phyloP scores from a whole-genome alignment of 2,329 filamentous ascomycete genomes.

The Lecanicillium sp. region DNA sequence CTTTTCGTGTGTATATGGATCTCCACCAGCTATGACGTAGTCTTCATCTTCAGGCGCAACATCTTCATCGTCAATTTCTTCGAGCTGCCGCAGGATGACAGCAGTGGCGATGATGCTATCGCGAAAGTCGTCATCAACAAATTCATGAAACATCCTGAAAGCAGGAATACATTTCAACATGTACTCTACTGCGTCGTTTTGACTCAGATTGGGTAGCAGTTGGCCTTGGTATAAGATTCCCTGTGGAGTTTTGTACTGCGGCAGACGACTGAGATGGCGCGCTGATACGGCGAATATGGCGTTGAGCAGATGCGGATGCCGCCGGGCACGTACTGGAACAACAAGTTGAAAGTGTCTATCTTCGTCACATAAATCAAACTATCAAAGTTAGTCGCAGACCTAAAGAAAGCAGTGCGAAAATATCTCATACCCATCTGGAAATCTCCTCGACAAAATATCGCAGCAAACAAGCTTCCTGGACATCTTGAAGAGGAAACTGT shows the following conservation, averaged over 20 bases:
- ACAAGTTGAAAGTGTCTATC: conserved; percentile 30
- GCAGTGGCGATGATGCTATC: conserved; percentile 32
- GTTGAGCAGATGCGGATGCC: conserved; percentile 28
- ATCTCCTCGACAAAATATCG: conserved; percentile 31
- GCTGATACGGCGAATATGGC: conserved; percentile 32
- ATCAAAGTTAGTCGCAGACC: neutral
- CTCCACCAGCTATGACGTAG: conserved; percentile 3
- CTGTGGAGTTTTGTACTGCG: conserved; percentile 25
- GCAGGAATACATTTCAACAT: conserved; percentile 31
- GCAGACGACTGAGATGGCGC: conserved; percentile 28
- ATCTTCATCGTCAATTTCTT: conserved; percentile 32
- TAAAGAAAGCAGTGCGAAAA: neutral
- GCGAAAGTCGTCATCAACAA: conserved; percentile 27
- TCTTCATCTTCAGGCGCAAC: conserved; percentile 11
- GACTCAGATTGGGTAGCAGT: conserved; percentile 23
- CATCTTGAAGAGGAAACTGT: conserved; percentile 22
- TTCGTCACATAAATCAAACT: conserved; percentile 33
- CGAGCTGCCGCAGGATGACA: conserved; percentile 30
- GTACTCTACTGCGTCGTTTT: conserved; percentile 31
- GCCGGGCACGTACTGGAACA: conserved; percentile 24
- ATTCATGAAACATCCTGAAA: conserved; percentile 26
- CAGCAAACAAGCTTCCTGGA: conserved; percentile 29
- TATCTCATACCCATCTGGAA: conserved; percentile 28
- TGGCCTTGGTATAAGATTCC: conserved; percentile 30
- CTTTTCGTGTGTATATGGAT: conserved; percentile 10